Evolutionary conservation across 306 rosid genomes (phyloP).

Genomic region (Cajanus cajan): DNA sequence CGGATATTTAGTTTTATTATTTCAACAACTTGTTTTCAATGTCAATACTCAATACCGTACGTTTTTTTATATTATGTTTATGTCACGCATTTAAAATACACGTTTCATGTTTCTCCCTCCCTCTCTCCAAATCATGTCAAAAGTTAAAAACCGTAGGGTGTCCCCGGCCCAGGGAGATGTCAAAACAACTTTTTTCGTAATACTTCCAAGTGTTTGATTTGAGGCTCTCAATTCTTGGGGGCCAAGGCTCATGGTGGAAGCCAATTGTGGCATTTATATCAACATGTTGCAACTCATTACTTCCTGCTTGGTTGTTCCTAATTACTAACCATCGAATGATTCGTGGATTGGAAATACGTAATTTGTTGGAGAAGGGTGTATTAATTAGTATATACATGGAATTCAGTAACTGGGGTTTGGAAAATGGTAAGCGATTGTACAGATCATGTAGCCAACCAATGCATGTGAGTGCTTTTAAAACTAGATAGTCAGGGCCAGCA

Average conservation of each 20-base stretch:
- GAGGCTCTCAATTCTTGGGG: not conserved
- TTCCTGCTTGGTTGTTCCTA: not conserved
- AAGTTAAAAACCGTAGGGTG: not conserved
- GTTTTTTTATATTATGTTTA: not conserved
- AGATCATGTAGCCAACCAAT: constrained; percentile 25
- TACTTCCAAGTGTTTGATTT: not conserved
- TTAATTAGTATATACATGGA: too few relatives aligned
- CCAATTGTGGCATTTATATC: not conserved
- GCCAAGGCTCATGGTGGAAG: not conserved
- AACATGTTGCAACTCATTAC: not conserved
- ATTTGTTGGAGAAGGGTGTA: not conserved
- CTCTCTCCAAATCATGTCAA: not conserved
- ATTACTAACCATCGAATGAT: not conserved
- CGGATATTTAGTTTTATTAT: not conserved
- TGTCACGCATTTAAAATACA: not conserved
- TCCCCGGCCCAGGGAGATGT: not conserved
- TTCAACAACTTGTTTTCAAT: not conserved
- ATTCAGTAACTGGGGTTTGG: too few relatives aligned
- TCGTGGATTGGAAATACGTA: not conserved
- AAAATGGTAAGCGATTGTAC: not conserved
- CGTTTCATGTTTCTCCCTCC: not conserved
- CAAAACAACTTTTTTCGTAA: not conserved
- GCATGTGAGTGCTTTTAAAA: constrained; percentile 42
- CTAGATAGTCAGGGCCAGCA: constrained; percentile 29
- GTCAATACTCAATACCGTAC: not conserved